Conservation (phyloP, 1,139 yeast genomes). For the Saccharomyces hybrid region DNA sequence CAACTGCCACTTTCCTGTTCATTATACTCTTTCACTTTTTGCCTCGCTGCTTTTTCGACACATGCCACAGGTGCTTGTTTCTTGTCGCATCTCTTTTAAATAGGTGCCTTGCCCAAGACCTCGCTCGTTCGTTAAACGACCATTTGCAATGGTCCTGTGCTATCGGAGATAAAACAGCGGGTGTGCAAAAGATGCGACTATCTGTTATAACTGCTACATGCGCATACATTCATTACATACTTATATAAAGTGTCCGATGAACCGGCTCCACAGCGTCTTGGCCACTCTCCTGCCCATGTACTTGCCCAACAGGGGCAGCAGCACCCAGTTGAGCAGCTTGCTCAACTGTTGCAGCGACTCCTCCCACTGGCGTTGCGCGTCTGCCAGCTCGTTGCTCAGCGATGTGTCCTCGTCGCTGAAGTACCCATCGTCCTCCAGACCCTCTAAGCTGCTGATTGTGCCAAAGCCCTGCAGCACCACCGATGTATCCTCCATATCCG, state of each 20-base stretch:
- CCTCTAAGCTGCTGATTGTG: not conserved
- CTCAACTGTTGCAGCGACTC: constrained; percentile 50
- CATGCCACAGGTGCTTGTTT: not conserved
- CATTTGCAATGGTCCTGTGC: not conserved
- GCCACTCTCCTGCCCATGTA: constrained; percentile 50
- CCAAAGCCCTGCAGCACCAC: constrained; percentile 1
- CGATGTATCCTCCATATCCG: constrained; percentile 4
- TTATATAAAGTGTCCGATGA: constrained; percentile 8
- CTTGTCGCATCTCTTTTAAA: not conserved
- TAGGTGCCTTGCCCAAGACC: not conserved
- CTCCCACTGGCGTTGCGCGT: constrained; percentile 60
- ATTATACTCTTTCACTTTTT: constrained; percentile 1
- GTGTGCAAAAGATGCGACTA: not conserved
- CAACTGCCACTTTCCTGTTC: constrained; percentile 39
- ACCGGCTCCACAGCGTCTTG: constrained; percentile 32
- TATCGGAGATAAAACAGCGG: not conserved
- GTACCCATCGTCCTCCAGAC: constrained; percentile 8
- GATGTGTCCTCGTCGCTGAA: constrained; percentile 12
- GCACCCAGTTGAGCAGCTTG: constrained; percentile 44
- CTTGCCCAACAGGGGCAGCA: constrained; percentile 55
- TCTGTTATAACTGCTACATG: not conserved
- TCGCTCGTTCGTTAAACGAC: not conserved
- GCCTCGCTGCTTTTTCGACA: not conserved
- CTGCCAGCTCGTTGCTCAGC: constrained; percentile 16
- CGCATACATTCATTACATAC: not conserved